Evolutionary conservation across 768 basidiomycete species (phyloP), one percentile per base, ranked within the genome.

Genomic region (Pleurotus platypus): DNA sequence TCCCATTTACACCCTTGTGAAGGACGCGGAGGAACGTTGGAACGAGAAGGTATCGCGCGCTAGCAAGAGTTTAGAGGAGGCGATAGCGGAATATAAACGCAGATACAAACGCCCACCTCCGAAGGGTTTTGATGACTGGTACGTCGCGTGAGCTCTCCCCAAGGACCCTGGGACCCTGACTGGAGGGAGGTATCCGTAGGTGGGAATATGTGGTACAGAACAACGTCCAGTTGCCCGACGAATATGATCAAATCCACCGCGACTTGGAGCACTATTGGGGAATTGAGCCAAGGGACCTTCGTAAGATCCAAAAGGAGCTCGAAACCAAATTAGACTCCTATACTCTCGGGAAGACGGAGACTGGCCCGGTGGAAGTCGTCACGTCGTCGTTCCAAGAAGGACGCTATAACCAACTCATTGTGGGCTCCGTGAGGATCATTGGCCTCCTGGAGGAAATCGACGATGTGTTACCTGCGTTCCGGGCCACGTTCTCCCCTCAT

Each of bases 211-310:
- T 75, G 20, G 58, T 72, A 46, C 60, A 71, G 37, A 63, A 82
- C 62, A 67, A 78, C 38, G 75, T 84, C 16, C 76, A 75, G 50
- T 69, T 83, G 6, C 75, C 77, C 5, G 81, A 83, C 62, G 82
- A 82, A 58, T 84, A 82, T 61, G 80, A 83, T 62, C 75, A 78
- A 55, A 81, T 84, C 38, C 60, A 57, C 56, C 50, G 39, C 46
- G 62, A 49, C 56, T 55, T 59, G 43, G 55, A 56, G 45, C 62
- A 63, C 58, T 60, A 62, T 61, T 50, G 58, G 58, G 58, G 58
- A 20, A 60, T 60, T 13, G 26, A 56, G 15, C 58, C 58, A 4
- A 37, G 63, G n/a, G 63, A 64, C 50, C 59, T 66, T n/a, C 35
- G n/a, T n/a, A 40, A 47, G 20, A 50, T 50, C 20, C 55, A 60